Base-by-base conservation (phyloP, 2,329 filamentous ascomycete species). In the Pseudogymnoascus sp. region DNA sequence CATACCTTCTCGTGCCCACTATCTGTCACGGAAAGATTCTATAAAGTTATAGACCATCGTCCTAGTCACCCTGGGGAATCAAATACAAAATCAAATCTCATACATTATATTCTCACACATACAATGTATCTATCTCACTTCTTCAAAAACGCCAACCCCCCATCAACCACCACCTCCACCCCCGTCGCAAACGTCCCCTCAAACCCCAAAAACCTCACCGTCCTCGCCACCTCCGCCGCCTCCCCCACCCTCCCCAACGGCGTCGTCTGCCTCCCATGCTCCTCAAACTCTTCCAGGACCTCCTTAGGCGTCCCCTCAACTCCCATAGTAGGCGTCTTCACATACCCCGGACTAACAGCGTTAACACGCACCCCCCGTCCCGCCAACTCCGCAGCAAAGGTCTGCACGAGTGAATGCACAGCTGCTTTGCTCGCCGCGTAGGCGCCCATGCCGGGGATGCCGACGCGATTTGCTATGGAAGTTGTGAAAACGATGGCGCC, bases 171-270 rank as follows among this genome's bases (percentile, higher is more conserved):
- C 13, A 55, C 27, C 27, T 55, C 45, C 9, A n/a, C 18, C 8
- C 45, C 45, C 27, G 45, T 55, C 0, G 31, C 45, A 52, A 52
- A 52, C 25, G 25, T 31, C 13, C 45, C 45, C 45, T 52, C 45
- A 52, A 52, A 52, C 25, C 45, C 45, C 45, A 52, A 52, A 52
- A 52, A 52, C 13, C 45, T 52, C 13, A 52, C 45, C 45, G 25
- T 10, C 45, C 25, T 15, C 25, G 25, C 45, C 7, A 52, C 45
- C 25, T 52, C 45, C 13, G 15, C 45, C 45, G 25, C 45, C 45
- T 52, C 45, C 13, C 25, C 45, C 7, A 52, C 45, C 45, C 45
- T 9, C 4, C 45, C 45, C 25, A 52, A 52, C 13, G 45, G 45
- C 45, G 45, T 52, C 1, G 25, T 52, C 45, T n/a, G 1, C 45